These are phyloP conservation scores for Kwoniella sp. DNA, from an alignment of 768 basidiomycete species.

Conservation along the genomic window DNA sequence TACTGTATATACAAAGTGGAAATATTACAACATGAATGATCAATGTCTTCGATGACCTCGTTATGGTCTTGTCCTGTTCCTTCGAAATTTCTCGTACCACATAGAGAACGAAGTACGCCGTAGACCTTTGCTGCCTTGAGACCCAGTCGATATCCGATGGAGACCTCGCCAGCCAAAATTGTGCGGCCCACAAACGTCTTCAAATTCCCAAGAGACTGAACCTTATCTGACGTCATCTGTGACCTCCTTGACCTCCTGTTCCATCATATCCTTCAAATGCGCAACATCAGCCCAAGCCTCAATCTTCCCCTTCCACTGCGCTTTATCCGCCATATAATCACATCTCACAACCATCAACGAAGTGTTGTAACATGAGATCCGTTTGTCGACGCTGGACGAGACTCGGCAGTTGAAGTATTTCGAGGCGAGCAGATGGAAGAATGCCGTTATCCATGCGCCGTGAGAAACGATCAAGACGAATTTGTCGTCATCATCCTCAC, in stretches of 20 bases:
- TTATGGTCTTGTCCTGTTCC: no score
- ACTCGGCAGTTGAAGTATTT: conserved; percentile 13
- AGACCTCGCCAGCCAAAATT: no score
- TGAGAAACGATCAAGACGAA: conserved; percentile 37
- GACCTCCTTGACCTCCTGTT: conserved; percentile 25
- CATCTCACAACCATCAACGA: conserved; percentile 35
- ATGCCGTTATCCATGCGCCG: conserved; percentile 36
- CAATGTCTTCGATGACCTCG: no score
- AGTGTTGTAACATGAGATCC: conserved; percentile 35
- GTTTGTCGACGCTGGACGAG: conserved; percentile 16
- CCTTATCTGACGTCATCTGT: conserved; percentile 26
- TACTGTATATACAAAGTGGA: no score
- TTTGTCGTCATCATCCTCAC: conserved; percentile 10
- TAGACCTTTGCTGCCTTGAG: no score
- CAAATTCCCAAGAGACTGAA: not conserved
- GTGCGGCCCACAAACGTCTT: no score
- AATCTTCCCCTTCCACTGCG: conserved; percentile 30
- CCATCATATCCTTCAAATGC: conserved; percentile 28
- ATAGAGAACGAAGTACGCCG: no score
- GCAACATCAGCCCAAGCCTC: conserved; percentile 37
- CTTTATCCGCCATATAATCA: conserved; percentile 2
- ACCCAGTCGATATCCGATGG: no score
- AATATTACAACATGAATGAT: no score
- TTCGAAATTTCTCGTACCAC: no score
- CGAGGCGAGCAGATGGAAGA: conserved; percentile 23